Evolutionary conservation across 306 rosid species (phyloP), one percentile per base, ranked within the genome.

Genomic region (Gillenia trifoliata): DNA sequence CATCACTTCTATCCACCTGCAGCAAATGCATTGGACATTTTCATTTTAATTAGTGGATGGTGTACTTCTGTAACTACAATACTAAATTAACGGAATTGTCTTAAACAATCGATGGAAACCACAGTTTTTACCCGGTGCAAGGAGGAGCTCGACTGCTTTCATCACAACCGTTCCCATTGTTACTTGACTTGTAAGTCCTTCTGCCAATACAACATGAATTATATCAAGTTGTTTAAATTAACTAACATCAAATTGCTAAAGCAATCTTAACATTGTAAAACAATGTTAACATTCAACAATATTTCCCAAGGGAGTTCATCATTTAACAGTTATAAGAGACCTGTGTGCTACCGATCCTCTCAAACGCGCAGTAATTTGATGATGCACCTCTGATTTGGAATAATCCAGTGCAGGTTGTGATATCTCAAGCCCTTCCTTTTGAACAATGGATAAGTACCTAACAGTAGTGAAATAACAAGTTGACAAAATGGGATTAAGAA

Each of bases 1-100:
- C 98, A 94, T 94, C 90, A 94, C 83, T 87, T 94, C 98, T 77
- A 94, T 88, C 98, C 98, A 94, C 81, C 98, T 94, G 87, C 77
- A 84, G 52, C 17, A 47, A 47, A 47, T 15, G 52, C 52, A 47
- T 71, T 63, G 79, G 65, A 70, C n/a, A 56, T 33, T 72, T 62
- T 82, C 30, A 52, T 69, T 80, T 56, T 25, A 69, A 6, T 26
- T 73, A 56, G 13, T 13, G 36, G 70, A 33, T 22, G 28, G 62
- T 45, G 30, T 38, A 8, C 71, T 72, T 57, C 65, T 29, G 12
- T 40, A 34, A 33, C 74, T 33, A 12, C 45, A 19, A 22, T 41
- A 40, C 26, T 11, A 41, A 31, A 17, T 20, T 47, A 59, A 31
- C 4, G n/a, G 71, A 77, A 69, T 40, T 60, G 12, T 60, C 74